A percentile compares a stretch with the other conserved stretches of the same genome.
phyloP scores from a whole-genome alignment of 2,329 filamentous ascomycete genomes.

The Cyphellophora europaea region DNA sequence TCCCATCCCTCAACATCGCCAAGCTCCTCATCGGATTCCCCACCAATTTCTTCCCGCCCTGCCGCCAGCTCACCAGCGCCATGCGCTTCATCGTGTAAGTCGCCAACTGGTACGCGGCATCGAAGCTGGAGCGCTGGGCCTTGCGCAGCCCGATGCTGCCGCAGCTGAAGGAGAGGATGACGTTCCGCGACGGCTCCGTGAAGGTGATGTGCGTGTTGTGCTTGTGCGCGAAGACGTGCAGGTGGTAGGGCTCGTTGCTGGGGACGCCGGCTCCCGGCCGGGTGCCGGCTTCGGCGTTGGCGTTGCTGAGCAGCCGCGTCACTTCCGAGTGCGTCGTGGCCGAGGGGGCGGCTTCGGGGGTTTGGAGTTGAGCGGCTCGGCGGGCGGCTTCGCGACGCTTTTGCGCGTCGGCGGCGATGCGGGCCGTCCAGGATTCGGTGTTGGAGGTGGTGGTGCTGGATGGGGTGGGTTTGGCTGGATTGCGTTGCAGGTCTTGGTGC shows the following conservation, averaged over 20 bases:
- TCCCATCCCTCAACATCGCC: slow-evolving; percentile 75
- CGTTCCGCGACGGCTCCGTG: slow-evolving; percentile 68
- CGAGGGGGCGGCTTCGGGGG: too few species aligned
- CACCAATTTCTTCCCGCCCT: slow-evolving; percentile 59
- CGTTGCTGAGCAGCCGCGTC: not conserved
- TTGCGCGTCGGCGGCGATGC: too few species aligned
- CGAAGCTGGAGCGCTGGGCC: slow-evolving; percentile 68
- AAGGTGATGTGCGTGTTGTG: slow-evolving; percentile 95
- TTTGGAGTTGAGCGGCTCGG: too few species aligned
- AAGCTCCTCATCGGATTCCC: slow-evolving; percentile 59
- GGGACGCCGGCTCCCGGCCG: not conserved
- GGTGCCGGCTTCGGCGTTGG: not conserved
- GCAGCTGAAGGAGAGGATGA: slow-evolving; percentile 69
- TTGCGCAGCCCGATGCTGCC: slow-evolving; percentile 93
- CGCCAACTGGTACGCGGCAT: slow-evolving; percentile 83
- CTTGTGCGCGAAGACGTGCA: slow-evolving; percentile 78
- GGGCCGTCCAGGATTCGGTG: too few species aligned
- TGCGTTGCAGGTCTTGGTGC: slow-evolving; percentile 6
- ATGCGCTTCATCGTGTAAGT: slow-evolving; percentile 77
- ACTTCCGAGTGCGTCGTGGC: too few species aligned
- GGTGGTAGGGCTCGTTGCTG: slow-evolving; percentile 59
- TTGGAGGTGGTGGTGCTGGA: slow-evolving; percentile 1
- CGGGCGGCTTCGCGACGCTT: not conserved
- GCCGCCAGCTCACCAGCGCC: slow-evolving; percentile 68
- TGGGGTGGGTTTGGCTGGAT: slow-evolving; percentile 3